A percentile compares a stretch with the other conserved stretches of the same genome.
phyloP scores from a whole-genome alignment of 1,139 yeast genomes.

The Pichia norvegensis region DNA sequence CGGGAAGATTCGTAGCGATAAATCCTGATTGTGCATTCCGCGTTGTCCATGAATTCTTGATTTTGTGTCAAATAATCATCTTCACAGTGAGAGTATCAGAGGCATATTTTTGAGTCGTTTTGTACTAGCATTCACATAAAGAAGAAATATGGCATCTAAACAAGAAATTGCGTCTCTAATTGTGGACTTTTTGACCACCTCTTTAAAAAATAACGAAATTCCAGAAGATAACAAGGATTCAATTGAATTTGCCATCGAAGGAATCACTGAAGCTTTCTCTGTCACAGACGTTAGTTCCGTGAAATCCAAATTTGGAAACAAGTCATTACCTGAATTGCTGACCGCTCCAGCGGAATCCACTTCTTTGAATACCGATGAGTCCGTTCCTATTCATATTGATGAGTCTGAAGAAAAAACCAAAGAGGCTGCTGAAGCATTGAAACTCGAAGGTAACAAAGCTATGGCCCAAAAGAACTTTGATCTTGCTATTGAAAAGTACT shows the following conservation, averaged over 20 bases:
- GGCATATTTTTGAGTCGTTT: too few relatives aligned
- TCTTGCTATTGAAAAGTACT: constrained; percentile 66
- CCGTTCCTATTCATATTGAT: constrained; percentile 38
- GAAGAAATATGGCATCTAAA: constrained; percentile 28
- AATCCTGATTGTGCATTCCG: not conserved
- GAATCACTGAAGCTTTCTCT: constrained; percentile 81
- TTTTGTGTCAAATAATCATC: too few relatives aligned
- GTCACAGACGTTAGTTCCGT: constrained; percentile 41
- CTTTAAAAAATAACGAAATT: constrained; percentile 57
- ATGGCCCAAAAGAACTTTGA: constrained; percentile 74
- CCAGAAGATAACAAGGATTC: constrained; percentile 81
- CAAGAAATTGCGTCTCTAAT: constrained; percentile 72
- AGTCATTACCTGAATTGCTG: constrained; percentile 42
- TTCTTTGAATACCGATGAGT: constrained; percentile 14
- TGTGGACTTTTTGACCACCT: constrained; percentile 57
- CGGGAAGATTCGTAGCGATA: not conserved
- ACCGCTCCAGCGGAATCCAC: constrained; percentile 14
- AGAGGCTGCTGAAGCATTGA: constrained; percentile 73
- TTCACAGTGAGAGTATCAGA: too few relatives aligned
- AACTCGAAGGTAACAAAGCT: constrained; percentile 82
- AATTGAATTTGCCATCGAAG: constrained; percentile 90
- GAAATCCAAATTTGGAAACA: constrained; percentile 39
- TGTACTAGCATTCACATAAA: not conserved
- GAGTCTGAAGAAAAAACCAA: constrained; percentile 43
- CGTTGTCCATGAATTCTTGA: too few relatives aligned